Base-by-base conservation (phyloP, 495 filamentous ascomycete genomes). In the Xylaria scruposa region DNA sequence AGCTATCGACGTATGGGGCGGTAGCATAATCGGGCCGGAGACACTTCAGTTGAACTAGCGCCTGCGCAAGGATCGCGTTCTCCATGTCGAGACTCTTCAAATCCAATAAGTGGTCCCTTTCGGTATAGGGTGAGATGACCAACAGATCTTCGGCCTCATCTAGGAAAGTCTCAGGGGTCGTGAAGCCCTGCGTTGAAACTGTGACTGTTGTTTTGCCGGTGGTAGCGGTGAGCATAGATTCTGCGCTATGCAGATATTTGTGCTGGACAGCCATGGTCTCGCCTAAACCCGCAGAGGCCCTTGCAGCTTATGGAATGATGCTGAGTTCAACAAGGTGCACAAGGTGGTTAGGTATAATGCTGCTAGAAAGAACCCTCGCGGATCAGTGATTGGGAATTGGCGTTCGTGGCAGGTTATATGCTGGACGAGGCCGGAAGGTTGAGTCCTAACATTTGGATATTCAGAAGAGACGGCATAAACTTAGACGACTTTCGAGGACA, bases 61-160 rank as follows among this genome's bases (percentile, higher is more conserved):
- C 90, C 51, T 88, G 83, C 7, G 93, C 90, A n/a, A 97, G 81
- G 44, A 96, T 83, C 24, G 84, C 87, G 73, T 90, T 90, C 56
- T 90, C 85, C 0, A 74, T 80, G 68, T 91, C 89, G 10, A 97
- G 85, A 4, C 81, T 87, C 15, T 80, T 81, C 54, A 97, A 82
- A 77, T 94, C 89, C 33, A 97, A 88, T 19, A 94, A 88, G 77
- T 97, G 93, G 0, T 84, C 78, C 21, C 77, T 74, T 54, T 88
- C 85, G 47, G 89, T 87, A 77, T 97, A 97, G 0, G 93, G 94
- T 10, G 93, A 96, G 53, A 89, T 84, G 51, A 93, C 82, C 33
- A 94, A 85, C 59, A 87, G 75, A 38, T 76, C 70, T 65, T 73
- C 36, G n/a, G 67, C 70, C 59, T 78, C 73, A 38, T 69, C 60